Conservation (phyloP, 164 flowering plant species). For the Vitis rupestris region DNA sequence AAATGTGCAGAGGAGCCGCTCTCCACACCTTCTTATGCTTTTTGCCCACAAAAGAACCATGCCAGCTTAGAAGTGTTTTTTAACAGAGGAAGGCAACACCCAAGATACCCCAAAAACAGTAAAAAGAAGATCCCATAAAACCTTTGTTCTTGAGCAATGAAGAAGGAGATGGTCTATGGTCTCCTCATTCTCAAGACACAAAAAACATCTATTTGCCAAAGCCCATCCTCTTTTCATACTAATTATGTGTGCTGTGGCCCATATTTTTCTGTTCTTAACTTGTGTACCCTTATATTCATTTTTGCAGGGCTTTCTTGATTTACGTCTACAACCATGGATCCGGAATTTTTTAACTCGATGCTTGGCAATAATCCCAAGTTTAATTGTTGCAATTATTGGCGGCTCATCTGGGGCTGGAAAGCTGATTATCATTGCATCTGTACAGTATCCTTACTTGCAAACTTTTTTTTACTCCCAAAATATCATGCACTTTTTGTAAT, state of each 20-base stretch:
- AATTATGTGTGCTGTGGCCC: not conserved
- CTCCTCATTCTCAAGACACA: no score
- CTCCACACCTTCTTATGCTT: no score
- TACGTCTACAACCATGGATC: slow-evolving; percentile 80
- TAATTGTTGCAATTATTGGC: slow-evolving; percentile 81
- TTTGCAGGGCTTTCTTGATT: slow-evolving; percentile 79
- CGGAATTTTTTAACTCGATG: slow-evolving; percentile 79
- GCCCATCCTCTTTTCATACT: no score
- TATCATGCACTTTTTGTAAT: not conserved
- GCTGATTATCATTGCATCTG: slow-evolving; percentile 89
- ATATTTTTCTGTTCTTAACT: not conserved
- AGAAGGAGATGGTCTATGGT: no score
- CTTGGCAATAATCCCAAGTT: slow-evolving; percentile 91
- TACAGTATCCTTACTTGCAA: slow-evolving; percentile 19
- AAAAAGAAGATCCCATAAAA: no score
- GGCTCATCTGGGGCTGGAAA: slow-evolving; percentile 92
- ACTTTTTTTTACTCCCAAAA: not conserved
- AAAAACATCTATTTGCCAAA: no score
- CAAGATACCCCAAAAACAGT: no score
- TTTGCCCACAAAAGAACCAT: no score
- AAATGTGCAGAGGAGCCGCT: no score
- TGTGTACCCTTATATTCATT: not conserved
- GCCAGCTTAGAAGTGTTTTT: no score
- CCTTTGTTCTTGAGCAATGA: no score
- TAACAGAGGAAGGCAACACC: no score